Percentiles rank a stretch among this genome's conserved stretches.
Evolutionary conservation across 2,329 filamentous ascomycete species (phyloP).

Genomic region (Shiraia sp.): DNA sequence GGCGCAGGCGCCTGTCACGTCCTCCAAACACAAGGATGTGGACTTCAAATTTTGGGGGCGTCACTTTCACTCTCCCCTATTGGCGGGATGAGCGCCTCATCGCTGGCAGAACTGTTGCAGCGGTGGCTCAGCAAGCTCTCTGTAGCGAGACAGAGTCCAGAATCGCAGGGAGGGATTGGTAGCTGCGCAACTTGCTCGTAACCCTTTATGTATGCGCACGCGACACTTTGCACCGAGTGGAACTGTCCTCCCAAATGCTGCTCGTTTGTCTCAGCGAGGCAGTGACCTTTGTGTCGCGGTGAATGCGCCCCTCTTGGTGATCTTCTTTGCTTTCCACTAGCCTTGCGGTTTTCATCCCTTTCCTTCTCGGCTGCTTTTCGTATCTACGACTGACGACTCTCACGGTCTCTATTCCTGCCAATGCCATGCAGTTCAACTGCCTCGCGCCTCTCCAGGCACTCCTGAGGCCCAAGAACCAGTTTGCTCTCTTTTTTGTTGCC

Average conservation of each 20-base stretch:
- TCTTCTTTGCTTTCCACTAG: not conserved
- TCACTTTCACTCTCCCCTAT: not conserved
- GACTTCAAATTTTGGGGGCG: not conserved
- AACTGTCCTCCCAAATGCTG: not conserved
- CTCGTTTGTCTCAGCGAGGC: not conserved
- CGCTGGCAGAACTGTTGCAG: conserved; percentile 1
- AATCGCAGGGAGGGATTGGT: not conserved
- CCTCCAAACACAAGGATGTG: conserved; percentile 1
- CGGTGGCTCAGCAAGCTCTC: conserved; percentile 1
- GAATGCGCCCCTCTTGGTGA: not conserved
- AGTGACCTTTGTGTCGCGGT: not conserved
- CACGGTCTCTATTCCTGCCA: conserved; percentile 5
- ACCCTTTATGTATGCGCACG: conserved; percentile 5
- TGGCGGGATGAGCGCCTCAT: not conserved
- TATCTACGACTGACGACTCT: conserved; percentile 9
- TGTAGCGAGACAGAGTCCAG: not conserved
- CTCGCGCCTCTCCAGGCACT: conserved; percentile 18
- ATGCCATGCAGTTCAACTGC: conserved; percentile 19
- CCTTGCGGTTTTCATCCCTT: not conserved
- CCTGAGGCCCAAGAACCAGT: conserved; percentile 15
- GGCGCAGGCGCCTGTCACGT: conserved; percentile 4
- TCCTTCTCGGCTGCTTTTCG: not conserved
- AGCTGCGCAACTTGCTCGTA: not conserved
- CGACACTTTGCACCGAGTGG: conserved; percentile 1
- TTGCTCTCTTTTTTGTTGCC: conserved; percentile 18